Conservation (phyloP, 192 early-diverging fungal species). For the Gamsiella multidivaricata region DNA sequence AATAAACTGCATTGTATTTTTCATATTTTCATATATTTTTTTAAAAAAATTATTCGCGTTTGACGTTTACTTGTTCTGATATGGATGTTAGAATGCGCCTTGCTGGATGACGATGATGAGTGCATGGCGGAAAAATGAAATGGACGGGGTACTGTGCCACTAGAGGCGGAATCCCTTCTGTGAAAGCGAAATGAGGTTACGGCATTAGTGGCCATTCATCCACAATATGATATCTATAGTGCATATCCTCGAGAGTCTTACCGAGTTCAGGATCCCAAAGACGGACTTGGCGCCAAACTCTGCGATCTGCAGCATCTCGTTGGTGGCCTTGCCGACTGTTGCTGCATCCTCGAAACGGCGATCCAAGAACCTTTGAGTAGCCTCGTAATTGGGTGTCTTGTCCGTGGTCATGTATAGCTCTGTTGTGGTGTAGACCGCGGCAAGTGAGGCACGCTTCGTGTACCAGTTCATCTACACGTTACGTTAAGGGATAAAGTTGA, state of each 20-base stretch:
- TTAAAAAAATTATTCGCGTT: neutral
- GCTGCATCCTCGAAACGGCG: constrained; percentile 79
- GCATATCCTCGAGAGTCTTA: constrained; percentile 54
- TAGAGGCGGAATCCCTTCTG: constrained; percentile 21
- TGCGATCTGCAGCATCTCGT: constrained; percentile 51
- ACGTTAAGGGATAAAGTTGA: neutral
- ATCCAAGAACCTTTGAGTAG: constrained; percentile 85
- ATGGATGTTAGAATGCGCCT: neutral
- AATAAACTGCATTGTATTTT: constrained; percentile 53
- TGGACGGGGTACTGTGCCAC: neutral
- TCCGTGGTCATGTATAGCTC: constrained; percentile 96
- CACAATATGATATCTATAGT: too few relatives aligned
- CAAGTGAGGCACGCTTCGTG: constrained; percentile 81
- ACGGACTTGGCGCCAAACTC: constrained; percentile 60
- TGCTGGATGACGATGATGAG: too few relatives aligned
- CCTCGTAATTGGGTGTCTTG: constrained; percentile 73
- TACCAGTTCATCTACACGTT: constrained; percentile 88
- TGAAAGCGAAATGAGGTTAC: too few relatives aligned
- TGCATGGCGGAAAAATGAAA: neutral
- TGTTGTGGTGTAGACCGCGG: constrained; percentile 86
- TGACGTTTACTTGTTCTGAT: neutral
- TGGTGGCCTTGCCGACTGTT: constrained; percentile 60
- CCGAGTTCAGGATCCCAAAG: constrained; percentile 57
- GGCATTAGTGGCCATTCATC: neutral
- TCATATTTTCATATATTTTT: constrained; percentile 22